Evolutionary conservation across 148 eudicot genomes (phyloP), one percentile per base, ranked within the genome.

Genomic region (Rhododendron kiyosumense): DNA sequence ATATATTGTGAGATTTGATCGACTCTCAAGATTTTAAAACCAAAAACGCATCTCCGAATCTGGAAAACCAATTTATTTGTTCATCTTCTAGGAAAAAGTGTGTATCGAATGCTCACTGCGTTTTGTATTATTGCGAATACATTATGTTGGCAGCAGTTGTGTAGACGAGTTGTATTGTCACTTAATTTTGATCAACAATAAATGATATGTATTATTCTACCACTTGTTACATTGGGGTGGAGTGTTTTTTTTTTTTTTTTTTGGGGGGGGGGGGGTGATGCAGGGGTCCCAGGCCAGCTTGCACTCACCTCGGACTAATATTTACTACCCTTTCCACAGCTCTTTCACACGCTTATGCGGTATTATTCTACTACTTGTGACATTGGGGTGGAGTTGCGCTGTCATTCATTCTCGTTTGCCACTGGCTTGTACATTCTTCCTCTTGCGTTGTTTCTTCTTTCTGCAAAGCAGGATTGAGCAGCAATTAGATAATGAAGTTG

Each of bases 361-460:
- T 48, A 9, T 77, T 77, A 20, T 49, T 2, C 81, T 22, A 0
- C 34, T 45, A 41, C 45, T 41, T 78, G n/a, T 76, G 79, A 76
- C 79, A 76, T 17, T 38, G 79, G 26, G 3, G 45, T 26, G 54
- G 54, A 12, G 36, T 9, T 32, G 32, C 12, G 20, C 24, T 1
- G 18, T 43, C 36, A 81, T 77, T 80, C 14, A 22, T 36, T 71
- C 83, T 57, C 46, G 75, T 90, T 83, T 26, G 57, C 81, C 80
- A 78, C 78, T 34, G 75, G 43, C 45, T 67, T 88, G 83, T 86
- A 84, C 48, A 54, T 69, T 84, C 74, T 87, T 76, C 85, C 82
- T 65, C 85, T 79, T 1, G 54, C 85, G 57, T 78, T 85, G 81
- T 88, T 88, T 79, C 78, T 89, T 86, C 79, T 88, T 85, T 88